phyloP scores from a whole-genome alignment of 2,329 filamentous ascomycete species.

The Mariannaea elegans region DNA sequence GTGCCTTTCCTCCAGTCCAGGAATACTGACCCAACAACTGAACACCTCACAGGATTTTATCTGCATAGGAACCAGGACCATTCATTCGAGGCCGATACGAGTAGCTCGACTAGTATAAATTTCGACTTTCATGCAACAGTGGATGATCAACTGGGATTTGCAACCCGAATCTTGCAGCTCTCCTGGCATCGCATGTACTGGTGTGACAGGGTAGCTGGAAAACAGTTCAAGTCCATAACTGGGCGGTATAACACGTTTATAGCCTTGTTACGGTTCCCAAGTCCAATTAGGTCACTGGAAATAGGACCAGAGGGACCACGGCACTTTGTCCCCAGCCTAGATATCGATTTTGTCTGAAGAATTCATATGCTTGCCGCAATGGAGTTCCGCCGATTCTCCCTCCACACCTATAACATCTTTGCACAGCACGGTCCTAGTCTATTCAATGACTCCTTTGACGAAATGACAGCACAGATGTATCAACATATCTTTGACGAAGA shows the following conservation, averaged over 20 bases:
- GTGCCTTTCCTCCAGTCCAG: no score
- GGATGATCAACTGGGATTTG: conserved; percentile 25
- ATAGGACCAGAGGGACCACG: no score
- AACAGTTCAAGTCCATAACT: conserved; percentile 14
- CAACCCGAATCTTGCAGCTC: conserved; percentile 12
- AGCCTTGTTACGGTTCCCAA: conserved; percentile 13
- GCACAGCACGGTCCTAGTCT: conserved; percentile 23
- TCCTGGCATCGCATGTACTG: conserved; percentile 32
- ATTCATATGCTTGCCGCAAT: conserved; percentile 29
- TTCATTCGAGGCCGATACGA: neutral
- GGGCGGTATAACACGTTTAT: conserved; percentile 28
- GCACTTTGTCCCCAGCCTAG: conserved; percentile 17
- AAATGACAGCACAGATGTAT: conserved; percentile 16
- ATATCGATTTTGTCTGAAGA: conserved; percentile 32
- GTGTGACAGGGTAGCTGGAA: neutral
- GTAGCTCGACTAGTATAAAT: neutral
- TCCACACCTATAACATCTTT: conserved; percentile 9
- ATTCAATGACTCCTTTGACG: neutral
- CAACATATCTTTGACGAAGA: conserved; percentile 20
- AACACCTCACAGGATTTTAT: no score
- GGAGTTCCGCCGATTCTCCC: conserved; percentile 22
- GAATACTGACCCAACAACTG: no score
- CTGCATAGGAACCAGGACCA: neutral
- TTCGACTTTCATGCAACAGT: conserved; percentile 24
- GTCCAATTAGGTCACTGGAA: neutral